Evolutionary conservation across 495 filamentous ascomycete species (phyloP), one percentile per base, ranked within the genome.

Genomic region (Penicillium fimorum): DNA sequence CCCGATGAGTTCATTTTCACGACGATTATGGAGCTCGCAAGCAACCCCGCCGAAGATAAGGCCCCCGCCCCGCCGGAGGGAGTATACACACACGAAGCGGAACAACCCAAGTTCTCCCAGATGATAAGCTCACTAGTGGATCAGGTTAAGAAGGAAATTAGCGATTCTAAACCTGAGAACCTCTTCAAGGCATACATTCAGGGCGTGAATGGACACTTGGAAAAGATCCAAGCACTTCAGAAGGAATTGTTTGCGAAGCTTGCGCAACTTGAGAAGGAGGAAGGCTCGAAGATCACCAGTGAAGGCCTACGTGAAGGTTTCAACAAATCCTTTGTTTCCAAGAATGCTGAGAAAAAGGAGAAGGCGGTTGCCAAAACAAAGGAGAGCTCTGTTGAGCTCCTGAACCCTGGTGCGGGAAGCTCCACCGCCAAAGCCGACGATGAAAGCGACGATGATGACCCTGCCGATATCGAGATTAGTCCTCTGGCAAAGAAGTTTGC

Each of bases 71-170:
- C 91, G 24, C 85, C 91, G 22, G 87, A 84, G 55, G 91, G 89
- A 22, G 87, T 96, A 33, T 86, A 95, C 66, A 81, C 83, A 35
- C 75, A 90, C 56, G 84, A 87, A 61, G 77, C 80, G 59, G 86
- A 92, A 62, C 83, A 87, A 53, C 91, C 91, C 1, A 88, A 86
- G 5, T 98, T 96, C 66, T 92, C 90, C 17, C 88, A 91, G 74
- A 97, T 98, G 94, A 92, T 97, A 88, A 88, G 90, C 29, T 82
- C 86, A 5, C 62, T 98, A 59, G 82, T 97, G 7, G 94, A 98
- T 63, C 89, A 96, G 68, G 92, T 97, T 27, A 97, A 97, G 77
- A 88, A 88, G 70, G 85, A 91, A 41, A 80, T 96, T 13, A 89
- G 90, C 40, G 85, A 89, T 53, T 82, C 85, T 50, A 79, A 81